These are phyloP conservation scores for Trichoderma hamatum DNA, from an alignment of 2,329 filamentous ascomycete species.

Conservation along the genomic window DNA sequence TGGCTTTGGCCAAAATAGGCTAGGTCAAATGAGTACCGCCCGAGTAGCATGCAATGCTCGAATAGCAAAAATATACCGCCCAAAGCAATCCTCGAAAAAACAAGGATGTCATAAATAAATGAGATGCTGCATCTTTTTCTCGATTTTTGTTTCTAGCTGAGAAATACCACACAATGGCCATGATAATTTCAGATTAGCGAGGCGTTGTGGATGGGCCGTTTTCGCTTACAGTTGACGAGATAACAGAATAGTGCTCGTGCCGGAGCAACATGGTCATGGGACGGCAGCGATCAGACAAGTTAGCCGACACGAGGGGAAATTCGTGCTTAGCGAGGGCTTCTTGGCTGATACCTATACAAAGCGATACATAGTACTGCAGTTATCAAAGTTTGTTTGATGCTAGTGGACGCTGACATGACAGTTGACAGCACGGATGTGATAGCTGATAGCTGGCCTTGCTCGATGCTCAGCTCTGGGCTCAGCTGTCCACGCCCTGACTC, in stretches of 20 bases:
- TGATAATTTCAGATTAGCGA: background rate
- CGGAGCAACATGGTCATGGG: background rate
- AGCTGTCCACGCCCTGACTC: background rate
- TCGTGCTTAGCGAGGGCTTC: background rate
- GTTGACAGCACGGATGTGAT: background rate
- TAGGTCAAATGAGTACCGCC: no score
- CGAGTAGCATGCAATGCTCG: no score
- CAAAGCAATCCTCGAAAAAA: no score
- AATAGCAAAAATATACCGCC: no score
- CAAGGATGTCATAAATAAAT: no score
- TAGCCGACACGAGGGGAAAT: background rate
- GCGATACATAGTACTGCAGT: background rate
- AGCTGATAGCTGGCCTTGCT: background rate
- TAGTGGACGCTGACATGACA: background rate
- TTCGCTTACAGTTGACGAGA: background rate
- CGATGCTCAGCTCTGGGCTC: background rate
- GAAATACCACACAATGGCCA: background rate
- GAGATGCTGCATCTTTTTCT: background rate
- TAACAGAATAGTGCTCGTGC: background rate
- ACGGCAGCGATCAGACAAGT: background rate
- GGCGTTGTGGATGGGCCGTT: background rate
- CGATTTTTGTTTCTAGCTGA: background rate
- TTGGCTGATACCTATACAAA: background rate
- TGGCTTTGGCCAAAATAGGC: no score
- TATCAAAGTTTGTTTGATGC: background rate